These are phyloP conservation scores for Psilocybe subaeruginosa DNA, from an alignment of 768 basidiomycete genomes.

Conservation along the genomic window DNA sequence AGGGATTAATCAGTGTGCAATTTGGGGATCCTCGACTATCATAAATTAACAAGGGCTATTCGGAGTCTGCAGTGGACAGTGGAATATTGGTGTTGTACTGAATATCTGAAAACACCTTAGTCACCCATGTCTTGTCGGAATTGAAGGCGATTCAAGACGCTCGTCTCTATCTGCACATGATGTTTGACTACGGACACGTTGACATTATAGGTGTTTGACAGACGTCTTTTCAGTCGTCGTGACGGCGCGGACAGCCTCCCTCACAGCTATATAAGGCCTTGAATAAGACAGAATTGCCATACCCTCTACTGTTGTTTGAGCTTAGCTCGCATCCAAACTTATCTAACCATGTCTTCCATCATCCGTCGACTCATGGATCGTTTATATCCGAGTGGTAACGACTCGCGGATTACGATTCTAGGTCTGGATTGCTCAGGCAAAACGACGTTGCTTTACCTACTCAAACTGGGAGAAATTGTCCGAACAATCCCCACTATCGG, in stretches of 20 bases:
- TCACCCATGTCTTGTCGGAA: too few species aligned
- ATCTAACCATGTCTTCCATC: slow-evolving; percentile 17
- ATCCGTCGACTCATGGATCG: slow-evolving; percentile 33
- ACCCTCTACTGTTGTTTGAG: not conserved
- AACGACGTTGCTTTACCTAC: slow-evolving; percentile 48
- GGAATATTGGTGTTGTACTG: too few species aligned
- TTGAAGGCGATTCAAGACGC: too few species aligned
- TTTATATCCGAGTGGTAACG: slow-evolving; percentile 23
- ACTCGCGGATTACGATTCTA: slow-evolving; percentile 24
- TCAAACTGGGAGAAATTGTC: slow-evolving; percentile 42
- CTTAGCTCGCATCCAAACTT: not conserved
- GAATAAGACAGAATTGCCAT: not conserved
- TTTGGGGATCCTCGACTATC: too few species aligned
- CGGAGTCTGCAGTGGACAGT: too few species aligned
- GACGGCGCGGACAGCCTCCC: not conserved
- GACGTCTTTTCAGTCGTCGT: not conserved
- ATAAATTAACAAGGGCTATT: too few species aligned
- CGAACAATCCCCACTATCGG: slow-evolving; percentile 43
- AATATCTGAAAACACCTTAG: too few species aligned
- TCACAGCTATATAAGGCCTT: not conserved
- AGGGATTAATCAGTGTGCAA: too few species aligned
- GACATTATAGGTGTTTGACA: not conserved
- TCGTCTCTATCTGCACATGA: too few species aligned
- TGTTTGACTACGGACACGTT: not conserved
- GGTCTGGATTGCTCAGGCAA: slow-evolving; percentile 48